Base-by-base conservation (phyloP, 305 asterid genomes). In the Stenogyne calaminthoides region DNA sequence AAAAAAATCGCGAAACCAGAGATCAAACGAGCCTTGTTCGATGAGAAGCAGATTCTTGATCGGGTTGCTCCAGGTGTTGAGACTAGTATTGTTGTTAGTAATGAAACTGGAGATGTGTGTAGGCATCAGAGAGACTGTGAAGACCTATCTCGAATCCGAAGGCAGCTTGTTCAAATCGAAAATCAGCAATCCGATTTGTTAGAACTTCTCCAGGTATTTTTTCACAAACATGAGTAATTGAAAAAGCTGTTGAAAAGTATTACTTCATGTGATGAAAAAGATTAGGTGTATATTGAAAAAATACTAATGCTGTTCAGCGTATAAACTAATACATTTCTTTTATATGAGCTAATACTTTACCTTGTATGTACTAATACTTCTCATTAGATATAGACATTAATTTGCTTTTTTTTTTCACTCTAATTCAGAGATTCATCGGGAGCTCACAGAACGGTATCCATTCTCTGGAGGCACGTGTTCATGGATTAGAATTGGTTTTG, bases 91-190 rank as follows among this genome's bases (percentile, higher is more conserved):
- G 77, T 81, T 55, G 76, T 77, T 67, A 83, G 88, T 74, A 83
- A 83, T 51, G 94, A 77, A 47, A 72, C 80, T 37, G 86, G 77
- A 65, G 85, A 84, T 40, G 71, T 59, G 5, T 60, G 44, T 71
- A 72, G 70, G 83, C 81, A 81, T 79, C 84, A 71, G 77, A 85
- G 78, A 73, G 90, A 86, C 71, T 76, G 77, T 62, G 90, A 88
- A 56, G 97, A 86, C 64, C 86, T 92, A 5, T 90, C 90, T 44
- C 42, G 83, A 70, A 92, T 92, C 73, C 87, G 84, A 34, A 84
- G 86, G 72, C 96, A 92, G 75, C 96, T 92, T 77, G 82, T 87
- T 78, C 98, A 92, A 67, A 92, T 92, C 65, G 96, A 92, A 75
- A 87, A 65, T 63, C 96, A 90, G 87, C 98, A 92, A 81, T 84